Base-by-base conservation (phyloP, 2,329 filamentous ascomycete genomes). In the Botryotinia narcissicola region DNA sequence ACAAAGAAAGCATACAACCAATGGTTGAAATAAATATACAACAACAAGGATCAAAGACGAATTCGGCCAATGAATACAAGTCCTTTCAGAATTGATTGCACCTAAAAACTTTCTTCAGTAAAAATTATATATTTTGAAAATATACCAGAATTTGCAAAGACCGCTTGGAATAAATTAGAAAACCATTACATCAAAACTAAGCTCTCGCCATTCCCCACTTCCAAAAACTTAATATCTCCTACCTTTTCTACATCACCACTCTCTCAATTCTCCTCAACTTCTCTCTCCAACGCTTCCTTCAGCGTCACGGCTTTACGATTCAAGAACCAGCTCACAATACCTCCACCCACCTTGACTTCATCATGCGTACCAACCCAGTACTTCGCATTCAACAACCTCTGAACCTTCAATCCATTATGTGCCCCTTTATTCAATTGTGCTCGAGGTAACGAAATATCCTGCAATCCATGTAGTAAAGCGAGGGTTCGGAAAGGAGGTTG, bases 321-420 rank as follows among this genome's bases (percentile, higher is more conserved):
- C 70, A 89, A 77, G 59, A 90, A 84, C 75, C 82, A 81, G 81
- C 87, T 85, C 16, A 91, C 85, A 8, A 91, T 76, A 0, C 89
- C 89, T 0, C 84, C 85, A 0, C 88, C 89, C 71, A 81, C 85
- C 80, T 91, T 91, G 7, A 87, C 82, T 80, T 91, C 90, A 76
- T 91, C 89, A 76, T 92, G 90, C 40, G 90, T 92, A 0, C 85
- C 86, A 29, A 92, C 81, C 90, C 90, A 92, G 77, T 91, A 92
- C 76, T 83, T 86, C 0, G 88, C 87, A 2, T 84, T 82, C 44
- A 88, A 80, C 7, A 85, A 80, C 25, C 84, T 81, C 73, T 88
- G 88, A 4, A 87, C 87, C 73, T 86, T 83, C 25, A 91, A 80
- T 0, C 88, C 90, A 77, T 91, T 92, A 74, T 87, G 83, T 0